A percentile compares a stretch with the other conserved stretches of the same genome.
Evolutionary conservation across 345 rosid genomes (phyloP).

Genomic region (Lumnitzera littorea): DNA sequence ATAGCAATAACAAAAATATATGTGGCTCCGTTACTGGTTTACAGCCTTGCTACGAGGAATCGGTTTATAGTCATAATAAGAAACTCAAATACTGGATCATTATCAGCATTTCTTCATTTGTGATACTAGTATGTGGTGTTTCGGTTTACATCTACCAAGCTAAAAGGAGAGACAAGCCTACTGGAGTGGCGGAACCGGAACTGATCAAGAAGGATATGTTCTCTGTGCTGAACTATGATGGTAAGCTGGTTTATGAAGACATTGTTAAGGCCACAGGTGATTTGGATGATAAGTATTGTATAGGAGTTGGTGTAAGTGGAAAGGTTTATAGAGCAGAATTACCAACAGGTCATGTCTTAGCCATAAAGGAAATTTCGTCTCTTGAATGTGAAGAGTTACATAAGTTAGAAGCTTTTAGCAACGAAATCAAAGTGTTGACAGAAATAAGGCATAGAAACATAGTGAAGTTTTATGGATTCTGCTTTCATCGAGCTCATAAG

Average conservation of each 20-base stretch:
- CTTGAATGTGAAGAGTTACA: not conserved
- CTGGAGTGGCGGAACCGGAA: no score
- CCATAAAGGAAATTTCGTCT: not conserved
- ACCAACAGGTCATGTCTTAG: not conserved
- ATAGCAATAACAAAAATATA: no score
- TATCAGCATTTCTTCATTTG: no score
- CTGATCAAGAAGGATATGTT: not conserved
- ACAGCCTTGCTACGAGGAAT: no score
- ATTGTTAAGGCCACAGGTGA: slow-evolving; percentile 1
- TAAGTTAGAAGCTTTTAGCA: not conserved
- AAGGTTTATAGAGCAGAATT: not conserved
- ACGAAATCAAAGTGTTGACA: not conserved
- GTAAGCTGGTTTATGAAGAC: slow-evolving; percentile 1
- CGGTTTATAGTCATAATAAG: no score
- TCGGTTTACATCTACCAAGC: no score
- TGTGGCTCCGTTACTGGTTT: no score
- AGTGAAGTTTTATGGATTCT: slow-evolving; percentile 1
- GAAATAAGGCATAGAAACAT: slow-evolving; percentile 2
- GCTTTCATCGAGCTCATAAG: not conserved
- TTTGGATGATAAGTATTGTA: not conserved
- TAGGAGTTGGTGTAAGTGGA: not conserved
- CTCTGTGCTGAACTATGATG: slow-evolving; percentile 3
- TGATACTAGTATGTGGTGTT: no score
- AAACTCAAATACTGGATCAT: no score
- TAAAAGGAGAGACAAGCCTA: no score